Conservation (phyloP, 495 filamentous ascomycete species). For the Penicillium cosmopolitanum region DNA sequence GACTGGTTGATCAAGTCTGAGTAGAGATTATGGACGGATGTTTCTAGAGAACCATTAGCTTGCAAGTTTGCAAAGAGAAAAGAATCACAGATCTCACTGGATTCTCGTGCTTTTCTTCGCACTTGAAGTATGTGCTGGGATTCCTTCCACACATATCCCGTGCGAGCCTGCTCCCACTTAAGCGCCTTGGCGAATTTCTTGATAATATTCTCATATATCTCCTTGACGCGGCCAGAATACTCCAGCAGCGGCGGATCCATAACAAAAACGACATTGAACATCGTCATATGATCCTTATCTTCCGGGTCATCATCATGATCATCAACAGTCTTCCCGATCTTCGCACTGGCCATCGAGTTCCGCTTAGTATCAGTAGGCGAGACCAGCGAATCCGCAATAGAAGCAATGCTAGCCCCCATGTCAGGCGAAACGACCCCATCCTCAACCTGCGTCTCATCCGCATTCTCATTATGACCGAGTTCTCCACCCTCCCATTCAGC, state of each 20-base stretch:
- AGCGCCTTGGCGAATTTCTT: constrained; percentile 88
- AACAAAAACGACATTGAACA: constrained; percentile 97
- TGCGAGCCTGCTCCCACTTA: constrained; percentile 86
- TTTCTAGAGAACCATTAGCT: constrained; percentile 29
- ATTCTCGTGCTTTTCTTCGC: constrained; percentile 78
- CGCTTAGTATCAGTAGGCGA: constrained; percentile 40
- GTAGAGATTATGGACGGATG: constrained; percentile 45
- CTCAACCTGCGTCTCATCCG: constrained; percentile 43
- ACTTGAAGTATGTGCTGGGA: constrained; percentile 74
- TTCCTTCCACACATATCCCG: constrained; percentile 86
- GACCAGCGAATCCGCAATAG: constrained; percentile 34
- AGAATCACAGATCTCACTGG: constrained; percentile 52
- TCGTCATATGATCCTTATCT: constrained; percentile 73
- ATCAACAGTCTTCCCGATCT: constrained; percentile 38
- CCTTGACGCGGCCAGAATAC: constrained; percentile 70
- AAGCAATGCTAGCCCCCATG: constrained; percentile 27
- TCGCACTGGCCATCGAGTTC: constrained; percentile 44
- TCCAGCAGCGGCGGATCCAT: constrained; percentile 77
- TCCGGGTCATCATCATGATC: constrained; percentile 49
- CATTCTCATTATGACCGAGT: constrained; percentile 45
- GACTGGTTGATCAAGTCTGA: constrained; percentile 71
- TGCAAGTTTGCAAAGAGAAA: constrained; percentile 1
- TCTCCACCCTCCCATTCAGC: constrained; percentile 46
- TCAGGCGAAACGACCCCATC: constrained; percentile 37
- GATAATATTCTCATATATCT: constrained; percentile 85